Conservation (phyloP, 2,329 filamentous ascomycete genomes). For the Xylaria sp. region DNA sequence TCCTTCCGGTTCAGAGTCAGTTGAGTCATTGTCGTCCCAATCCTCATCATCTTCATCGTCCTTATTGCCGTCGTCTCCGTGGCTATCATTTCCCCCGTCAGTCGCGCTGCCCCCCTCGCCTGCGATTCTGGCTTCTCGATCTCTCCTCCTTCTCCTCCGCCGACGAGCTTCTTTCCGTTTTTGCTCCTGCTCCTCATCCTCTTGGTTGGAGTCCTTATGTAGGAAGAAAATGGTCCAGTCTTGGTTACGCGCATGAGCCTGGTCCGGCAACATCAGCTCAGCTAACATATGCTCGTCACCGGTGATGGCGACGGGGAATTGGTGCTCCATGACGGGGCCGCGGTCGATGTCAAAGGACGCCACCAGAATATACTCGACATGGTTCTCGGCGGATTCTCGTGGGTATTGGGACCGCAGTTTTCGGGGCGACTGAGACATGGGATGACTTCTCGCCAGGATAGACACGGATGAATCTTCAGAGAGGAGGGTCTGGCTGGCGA, state of each 20-base stretch:
- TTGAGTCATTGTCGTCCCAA: conserved; percentile 48
- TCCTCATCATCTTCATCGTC: conserved; percentile 54
- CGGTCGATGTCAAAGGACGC: conserved; percentile 97
- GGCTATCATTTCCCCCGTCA: conserved; percentile 50
- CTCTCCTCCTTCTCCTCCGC: conserved; percentile 57
- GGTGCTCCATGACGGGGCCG: conserved; percentile 97
- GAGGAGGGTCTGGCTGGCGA: conserved; percentile 53
- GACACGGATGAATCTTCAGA: conserved; percentile 67
- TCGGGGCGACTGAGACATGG: conserved; percentile 56
- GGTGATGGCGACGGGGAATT: conserved; percentile 92
- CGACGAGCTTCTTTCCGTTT: conserved; percentile 59
- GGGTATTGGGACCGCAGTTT: conserved; percentile 77
- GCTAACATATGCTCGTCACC: conserved; percentile 98
- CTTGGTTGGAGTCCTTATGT: conserved; percentile 88
- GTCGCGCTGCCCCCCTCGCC: conserved; percentile 51
- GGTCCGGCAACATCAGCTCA: conserved; percentile 97
- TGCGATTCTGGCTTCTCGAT: conserved; percentile 55
- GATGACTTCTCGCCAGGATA: conserved; percentile 55
- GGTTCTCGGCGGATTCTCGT: conserved; percentile 76
- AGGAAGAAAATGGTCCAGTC: conserved; percentile 99
- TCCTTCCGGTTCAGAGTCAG: conserved; percentile 68
- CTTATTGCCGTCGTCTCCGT: conserved; percentile 54
- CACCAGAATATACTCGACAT: conserved; percentile 98
- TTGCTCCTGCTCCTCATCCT: conserved; percentile 78
- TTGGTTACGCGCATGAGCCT: conserved; percentile 91